Conservation (phyloP, 352 stramenopile genomes). For the Globisporangium iwayamae region DNA sequence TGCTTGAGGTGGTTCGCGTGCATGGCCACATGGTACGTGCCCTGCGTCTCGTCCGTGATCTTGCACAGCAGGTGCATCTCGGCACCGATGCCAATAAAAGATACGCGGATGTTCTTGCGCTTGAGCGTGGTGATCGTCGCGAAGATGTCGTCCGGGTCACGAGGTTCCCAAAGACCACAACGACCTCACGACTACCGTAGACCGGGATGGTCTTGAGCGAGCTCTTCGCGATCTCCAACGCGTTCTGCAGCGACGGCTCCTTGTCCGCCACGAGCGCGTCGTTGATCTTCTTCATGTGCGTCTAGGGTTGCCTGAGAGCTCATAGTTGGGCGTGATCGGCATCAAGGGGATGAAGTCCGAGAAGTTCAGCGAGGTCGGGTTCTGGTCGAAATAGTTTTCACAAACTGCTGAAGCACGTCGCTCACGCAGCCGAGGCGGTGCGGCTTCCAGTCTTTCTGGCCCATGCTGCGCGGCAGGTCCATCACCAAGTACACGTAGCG, state of each 20-base stretch:
- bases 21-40: slow-evolving; percentile 92
- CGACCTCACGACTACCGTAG: slow-evolving; percentile 87
- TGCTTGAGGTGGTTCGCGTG: slow-evolving; percentile 91
- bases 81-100: slow-evolving; percentile 91
- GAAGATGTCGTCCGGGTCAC: slow-evolving; percentile 95
- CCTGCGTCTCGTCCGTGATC: slow-evolving; percentile 90
- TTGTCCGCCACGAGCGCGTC: slow-evolving; percentile 64
- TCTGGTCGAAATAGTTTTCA: slow-evolving; percentile 94
- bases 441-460: slow-evolving; percentile 85
- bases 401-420: slow-evolving; percentile 77
- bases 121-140: slow-evolving; percentile 90
- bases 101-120: slow-evolving; percentile 89
- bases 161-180: slow-evolving; percentile 94
- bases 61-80: slow-evolving; percentile 90
- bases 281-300: slow-evolving; percentile 80
- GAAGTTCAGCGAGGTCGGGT: slow-evolving; percentile 92
- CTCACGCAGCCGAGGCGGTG: slow-evolving; percentile 67
- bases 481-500: slow-evolving; percentile 84
- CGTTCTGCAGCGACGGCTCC: slow-evolving; percentile 90
- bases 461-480: slow-evolving; percentile 85
- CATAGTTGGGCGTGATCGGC: too few species aligned
- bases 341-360: too few species aligned
- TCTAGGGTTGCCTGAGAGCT: slow-evolving; percentile 86
- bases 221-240: slow-evolving; percentile 84
- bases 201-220: slow-evolving; percentile 90